These are phyloP conservation scores for Crithidia brevicula DNA, from an alignment of 208 protist genomes.

Conservation along the genomic window DNA sequence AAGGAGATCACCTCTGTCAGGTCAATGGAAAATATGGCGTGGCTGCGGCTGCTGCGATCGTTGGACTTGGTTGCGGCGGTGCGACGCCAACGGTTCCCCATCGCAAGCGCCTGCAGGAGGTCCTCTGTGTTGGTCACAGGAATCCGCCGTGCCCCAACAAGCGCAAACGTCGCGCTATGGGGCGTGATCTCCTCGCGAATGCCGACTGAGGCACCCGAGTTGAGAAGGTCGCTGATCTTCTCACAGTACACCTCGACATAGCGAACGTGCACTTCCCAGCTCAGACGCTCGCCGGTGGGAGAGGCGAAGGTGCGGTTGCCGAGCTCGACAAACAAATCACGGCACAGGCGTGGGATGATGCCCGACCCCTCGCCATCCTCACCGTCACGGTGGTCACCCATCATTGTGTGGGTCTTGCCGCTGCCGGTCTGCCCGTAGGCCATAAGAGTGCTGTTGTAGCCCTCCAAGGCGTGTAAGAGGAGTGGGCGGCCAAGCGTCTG, in stretches of 20 bases:
- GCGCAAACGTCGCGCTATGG: constrained; percentile 60
- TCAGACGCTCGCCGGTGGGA: constrained; percentile 50
- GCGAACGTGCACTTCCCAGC: constrained; percentile 82
- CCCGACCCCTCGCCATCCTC: constrained; percentile 43
- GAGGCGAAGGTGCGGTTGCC: constrained; percentile 45
- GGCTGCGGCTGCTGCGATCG: constrained; percentile 87
- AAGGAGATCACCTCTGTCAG: constrained; percentile 77
- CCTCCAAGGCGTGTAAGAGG: constrained; percentile 89
- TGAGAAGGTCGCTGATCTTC: constrained; percentile 86
- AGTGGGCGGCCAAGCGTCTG: constrained; percentile 85
- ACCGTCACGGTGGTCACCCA: constrained; percentile 50
- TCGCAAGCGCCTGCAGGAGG: constrained; percentile 62
- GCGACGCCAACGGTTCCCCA: constrained; percentile 76
- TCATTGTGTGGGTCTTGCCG: constrained; percentile 93
- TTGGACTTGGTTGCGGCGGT: constrained; percentile 76
- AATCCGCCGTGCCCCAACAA: constrained; percentile 63
- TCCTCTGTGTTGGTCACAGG: constrained; percentile 49
- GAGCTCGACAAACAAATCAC: constrained; percentile 79
- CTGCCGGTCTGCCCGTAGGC: constrained; percentile 92
- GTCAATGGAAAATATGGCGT: constrained; percentile 87
- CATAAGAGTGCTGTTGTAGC: constrained; percentile 92
- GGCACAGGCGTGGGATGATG: constrained; percentile 86
- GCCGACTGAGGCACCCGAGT: constrained; percentile 54
- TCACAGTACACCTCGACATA: constrained; percentile 94
- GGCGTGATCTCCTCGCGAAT: constrained; percentile 73